Percentiles rank a stretch among this genome's conserved stretches.
These are phyloP conservation scores for Tricladium varicosporioides DNA, from an alignment of 2,329 filamentous ascomycete species.

Conservation along the genomic window DNA sequence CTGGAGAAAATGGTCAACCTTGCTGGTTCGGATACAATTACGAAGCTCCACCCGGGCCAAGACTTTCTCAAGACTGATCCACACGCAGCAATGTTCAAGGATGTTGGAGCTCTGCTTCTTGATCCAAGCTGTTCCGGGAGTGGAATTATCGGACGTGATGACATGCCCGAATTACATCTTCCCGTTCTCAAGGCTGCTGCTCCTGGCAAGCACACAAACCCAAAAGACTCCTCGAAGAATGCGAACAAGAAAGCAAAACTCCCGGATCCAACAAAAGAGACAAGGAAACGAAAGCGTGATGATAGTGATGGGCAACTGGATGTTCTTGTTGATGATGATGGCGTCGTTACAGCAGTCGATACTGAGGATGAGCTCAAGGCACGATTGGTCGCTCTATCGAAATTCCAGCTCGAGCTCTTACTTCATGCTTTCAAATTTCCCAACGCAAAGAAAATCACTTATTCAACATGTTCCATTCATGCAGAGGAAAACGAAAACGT, in stretches of 20 bases:
- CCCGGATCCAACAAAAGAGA: slow-evolving; percentile 19
- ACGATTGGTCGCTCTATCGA: slow-evolving; percentile 70
- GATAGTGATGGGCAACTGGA: slow-evolving; percentile 28
- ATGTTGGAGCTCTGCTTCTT: slow-evolving; percentile 79
- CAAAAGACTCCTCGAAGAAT: slow-evolving; percentile 29
- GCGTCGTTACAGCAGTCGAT: slow-evolving; percentile 48
- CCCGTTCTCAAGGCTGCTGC: slow-evolving; percentile 36
- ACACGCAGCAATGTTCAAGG: slow-evolving; percentile 53
- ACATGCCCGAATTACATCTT: slow-evolving; percentile 67
- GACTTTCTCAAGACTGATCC: slow-evolving; percentile 83
- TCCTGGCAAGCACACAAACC: slow-evolving; percentile 29
- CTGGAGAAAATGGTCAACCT: slow-evolving; percentile 80
- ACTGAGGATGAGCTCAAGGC: slow-evolving; percentile 57
- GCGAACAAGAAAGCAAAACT: slow-evolving; percentile 26
- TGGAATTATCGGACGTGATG: slow-evolving; percentile 87
- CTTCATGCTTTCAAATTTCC: slow-evolving; percentile 84
- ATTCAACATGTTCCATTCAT: slow-evolving; percentile 91
- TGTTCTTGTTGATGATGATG: slow-evolving; percentile 53
- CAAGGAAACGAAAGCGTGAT: slow-evolving; percentile 30
- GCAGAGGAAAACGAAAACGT: slow-evolving; percentile 86
- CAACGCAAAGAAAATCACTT: slow-evolving; percentile 72
- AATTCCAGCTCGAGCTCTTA: slow-evolving; percentile 79
- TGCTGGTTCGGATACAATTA: slow-evolving; percentile 67
- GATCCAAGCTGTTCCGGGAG: slow-evolving; percentile 96
- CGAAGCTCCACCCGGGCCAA: slow-evolving; percentile 67